These are phyloP conservation scores for Quercus variabilis DNA, from an alignment of 306 rosid genomes.

Conservation along the genomic window DNA sequence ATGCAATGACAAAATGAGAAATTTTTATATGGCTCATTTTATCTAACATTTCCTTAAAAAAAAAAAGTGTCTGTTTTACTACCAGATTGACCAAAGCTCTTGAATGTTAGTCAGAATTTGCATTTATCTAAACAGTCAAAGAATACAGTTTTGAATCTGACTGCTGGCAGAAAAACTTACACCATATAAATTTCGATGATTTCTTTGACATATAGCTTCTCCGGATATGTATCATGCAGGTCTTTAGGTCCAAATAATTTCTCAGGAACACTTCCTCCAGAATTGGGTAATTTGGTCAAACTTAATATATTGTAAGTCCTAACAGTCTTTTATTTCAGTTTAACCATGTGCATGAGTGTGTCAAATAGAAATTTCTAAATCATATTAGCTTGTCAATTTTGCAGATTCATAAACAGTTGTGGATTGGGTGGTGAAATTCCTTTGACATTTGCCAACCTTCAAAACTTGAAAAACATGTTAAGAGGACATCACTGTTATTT, in stretches of 20 bases:
- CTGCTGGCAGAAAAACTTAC: too few relatives aligned
- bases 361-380: background rate
- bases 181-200: background rate
- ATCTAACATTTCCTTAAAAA: too few relatives aligned
- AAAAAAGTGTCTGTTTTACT: too few relatives aligned
- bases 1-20: too few relatives aligned
- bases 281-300: constrained; percentile 22
- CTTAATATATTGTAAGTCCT: constrained; percentile 12
- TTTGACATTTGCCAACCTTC: constrained; percentile 20
- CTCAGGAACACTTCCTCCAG: constrained; percentile 26
- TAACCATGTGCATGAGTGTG: background rate
- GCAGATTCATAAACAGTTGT: constrained; percentile 8
- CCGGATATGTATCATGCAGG: constrained; percentile 4
- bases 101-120: too few relatives aligned
- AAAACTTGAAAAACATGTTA: constrained; percentile 4
- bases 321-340: background rate
- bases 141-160: too few relatives aligned
- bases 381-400: background rate
- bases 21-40: too few relatives aligned
- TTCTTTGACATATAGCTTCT: background rate
- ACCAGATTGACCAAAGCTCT: too few relatives aligned
- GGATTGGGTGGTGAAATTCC: constrained; percentile 30
- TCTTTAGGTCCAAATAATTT: constrained; percentile 19
- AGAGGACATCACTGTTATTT: too few relatives aligned
- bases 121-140: too few relatives aligned